A percentile compares a stretch with the other conserved stretches of the same genome.
Evolutionary conservation across 2,329 filamentous ascomycete species (phyloP).

Genomic region (Epichloe coenophiala): DNA sequence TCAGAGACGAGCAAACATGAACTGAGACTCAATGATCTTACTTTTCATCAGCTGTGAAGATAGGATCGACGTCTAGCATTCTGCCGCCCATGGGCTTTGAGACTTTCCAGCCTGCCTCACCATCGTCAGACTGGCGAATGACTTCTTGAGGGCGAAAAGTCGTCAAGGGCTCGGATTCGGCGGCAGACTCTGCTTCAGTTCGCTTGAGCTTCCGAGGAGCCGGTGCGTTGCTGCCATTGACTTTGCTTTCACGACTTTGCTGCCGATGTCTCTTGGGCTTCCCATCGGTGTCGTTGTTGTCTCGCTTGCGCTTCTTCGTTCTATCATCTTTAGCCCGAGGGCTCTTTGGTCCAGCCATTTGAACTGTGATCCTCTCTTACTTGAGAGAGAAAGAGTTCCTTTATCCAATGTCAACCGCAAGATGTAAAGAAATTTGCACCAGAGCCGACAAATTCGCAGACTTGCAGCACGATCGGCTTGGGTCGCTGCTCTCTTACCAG

Average conservation of each 20-base stretch:
- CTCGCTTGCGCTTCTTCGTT: constrained; percentile 34
- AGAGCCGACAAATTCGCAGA: constrained; percentile 1
- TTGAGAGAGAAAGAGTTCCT: neutral
- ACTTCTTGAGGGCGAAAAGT: constrained; percentile 12
- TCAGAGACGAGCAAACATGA: neutral
- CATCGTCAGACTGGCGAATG: constrained; percentile 15
- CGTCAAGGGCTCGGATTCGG: constrained; percentile 2
- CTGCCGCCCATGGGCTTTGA: constrained; percentile 52
- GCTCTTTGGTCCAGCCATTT: constrained; percentile 23
- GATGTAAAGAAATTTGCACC: constrained; percentile 2
- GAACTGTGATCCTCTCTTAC: constrained; percentile 3
- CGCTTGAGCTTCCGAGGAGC: constrained; percentile 1
- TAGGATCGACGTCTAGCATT: constrained; percentile 51
- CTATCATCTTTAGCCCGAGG: constrained; percentile 21
- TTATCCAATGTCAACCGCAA: neutral
- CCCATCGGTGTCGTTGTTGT: constrained; percentile 26
- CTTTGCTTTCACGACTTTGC: constrained; percentile 17
- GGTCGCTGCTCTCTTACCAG: constrained; percentile 1
- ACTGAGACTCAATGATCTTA: constrained; percentile 20
- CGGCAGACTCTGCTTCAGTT: constrained; percentile 1
- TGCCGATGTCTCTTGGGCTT: constrained; percentile 28
- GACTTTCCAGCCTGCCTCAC: constrained; percentile 38
- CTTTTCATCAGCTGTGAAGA: constrained; percentile 48
- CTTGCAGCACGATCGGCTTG: neutral
- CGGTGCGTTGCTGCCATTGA: constrained; percentile 10